Evolutionary conservation across 441 rosid species (phyloP).

Genomic region (Adansonia rubrostipa): DNA sequence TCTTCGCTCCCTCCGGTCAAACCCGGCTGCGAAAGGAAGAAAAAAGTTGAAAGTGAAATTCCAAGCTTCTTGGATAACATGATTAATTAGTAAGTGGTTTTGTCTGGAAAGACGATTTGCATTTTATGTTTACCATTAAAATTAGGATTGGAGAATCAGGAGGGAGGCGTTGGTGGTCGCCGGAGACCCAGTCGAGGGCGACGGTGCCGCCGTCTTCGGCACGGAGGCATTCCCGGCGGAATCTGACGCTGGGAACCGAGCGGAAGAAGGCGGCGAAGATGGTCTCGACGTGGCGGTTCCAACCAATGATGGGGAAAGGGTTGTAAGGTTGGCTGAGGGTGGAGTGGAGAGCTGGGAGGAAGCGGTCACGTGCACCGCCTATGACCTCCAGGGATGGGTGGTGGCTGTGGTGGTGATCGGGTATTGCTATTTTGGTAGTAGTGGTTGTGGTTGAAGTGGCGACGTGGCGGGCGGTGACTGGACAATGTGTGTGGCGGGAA

Average conservation of each 20-base stretch:
- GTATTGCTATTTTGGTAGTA: constrained; percentile 32
- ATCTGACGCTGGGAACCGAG: constrained; percentile 49
- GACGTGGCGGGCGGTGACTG: constrained; percentile 20
- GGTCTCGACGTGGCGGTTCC: constrained; percentile 83
- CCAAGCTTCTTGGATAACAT: background rate
- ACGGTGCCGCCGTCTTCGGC: constrained; percentile 64
- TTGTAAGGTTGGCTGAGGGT: constrained; percentile 52
- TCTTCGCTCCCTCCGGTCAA: constrained; percentile 85
- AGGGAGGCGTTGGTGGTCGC: constrained; percentile 52
- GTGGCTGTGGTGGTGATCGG: constrained; percentile 36
- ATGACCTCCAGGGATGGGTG: constrained; percentile 65
- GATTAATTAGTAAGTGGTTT: background rate
- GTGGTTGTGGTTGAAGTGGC: constrained; percentile 5
- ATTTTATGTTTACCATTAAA: constrained; percentile 50
- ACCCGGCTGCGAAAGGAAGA: constrained; percentile 60
- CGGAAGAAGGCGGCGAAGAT: constrained; percentile 80
- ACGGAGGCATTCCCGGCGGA: constrained; percentile 76
- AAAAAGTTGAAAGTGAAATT: background rate
- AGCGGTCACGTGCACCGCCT: constrained; percentile 65
- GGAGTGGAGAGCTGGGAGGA: constrained; percentile 53
- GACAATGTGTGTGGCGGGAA: constrained; percentile 9
- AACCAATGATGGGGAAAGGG: constrained; percentile 60
- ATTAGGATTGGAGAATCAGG: constrained; percentile 71
- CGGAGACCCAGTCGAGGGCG: constrained; percentile 87
- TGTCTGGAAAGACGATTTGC: background rate